These are phyloP conservation scores for Fusarium sp. DNA, from an alignment of 2,329 filamentous ascomycete species.

Conservation along the genomic window DNA sequence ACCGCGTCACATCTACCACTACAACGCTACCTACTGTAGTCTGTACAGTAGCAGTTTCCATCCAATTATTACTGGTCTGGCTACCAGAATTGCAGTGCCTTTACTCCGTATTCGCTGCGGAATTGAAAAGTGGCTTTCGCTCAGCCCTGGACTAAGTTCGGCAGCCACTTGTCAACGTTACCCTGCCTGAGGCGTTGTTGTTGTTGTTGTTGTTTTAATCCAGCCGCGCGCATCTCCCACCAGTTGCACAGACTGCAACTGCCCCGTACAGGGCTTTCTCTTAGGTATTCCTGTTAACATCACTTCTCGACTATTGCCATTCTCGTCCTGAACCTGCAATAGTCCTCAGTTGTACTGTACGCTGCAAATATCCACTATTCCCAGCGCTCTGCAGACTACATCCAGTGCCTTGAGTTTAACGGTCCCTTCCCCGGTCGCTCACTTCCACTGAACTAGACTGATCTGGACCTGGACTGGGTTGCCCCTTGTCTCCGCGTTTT, in stretches of 20 bases:
- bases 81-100: constrained; percentile 13
- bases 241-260: constrained; percentile 8
- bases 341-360: constrained; percentile 14
- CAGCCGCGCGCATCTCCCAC: constrained; percentile 32
- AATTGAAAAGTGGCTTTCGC: constrained; percentile 17
- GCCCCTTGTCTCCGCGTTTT: constrained; percentile 44
- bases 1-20: constrained; percentile 39
- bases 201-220: constrained; percentile 29
- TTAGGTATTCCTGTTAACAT: constrained; percentile 8
- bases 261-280: background rate
- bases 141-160: constrained; percentile 15
- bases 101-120: constrained; percentile 15
- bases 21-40: constrained; percentile 21
- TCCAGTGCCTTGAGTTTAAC: constrained; percentile 17
- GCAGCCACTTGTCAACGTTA: constrained; percentile 28
- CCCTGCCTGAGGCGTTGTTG: constrained; percentile 6
- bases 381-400: background rate
- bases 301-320: background rate
- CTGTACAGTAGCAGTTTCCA: background rate
- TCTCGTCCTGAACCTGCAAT: constrained; percentile 1
- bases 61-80: constrained; percentile 31
- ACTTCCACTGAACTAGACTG: constrained; percentile 28
- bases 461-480: constrained; percentile 27
- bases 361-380: constrained; percentile 20
- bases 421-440: constrained; percentile 14